Evolutionary conservation across 805 yeast genomes (phyloP).

Genomic region (Hanseniaspora hatyaiensis): DNA sequence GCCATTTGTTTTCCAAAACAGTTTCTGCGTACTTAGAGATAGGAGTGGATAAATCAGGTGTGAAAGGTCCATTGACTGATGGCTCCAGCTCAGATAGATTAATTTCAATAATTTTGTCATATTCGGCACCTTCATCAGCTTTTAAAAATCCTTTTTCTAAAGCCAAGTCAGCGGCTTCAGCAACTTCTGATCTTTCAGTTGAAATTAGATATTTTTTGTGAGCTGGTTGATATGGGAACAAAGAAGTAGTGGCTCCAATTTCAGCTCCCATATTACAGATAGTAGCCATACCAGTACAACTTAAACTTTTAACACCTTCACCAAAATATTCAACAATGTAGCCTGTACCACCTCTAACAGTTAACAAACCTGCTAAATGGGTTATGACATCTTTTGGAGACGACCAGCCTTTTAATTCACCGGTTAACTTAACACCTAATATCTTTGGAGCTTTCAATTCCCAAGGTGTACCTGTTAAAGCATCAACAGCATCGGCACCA

Average conservation of each 20-base stretch:
- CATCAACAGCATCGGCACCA: conserved; percentile 99
- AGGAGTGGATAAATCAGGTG: conserved; percentile 94
- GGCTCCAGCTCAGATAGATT: conserved; percentile 83
- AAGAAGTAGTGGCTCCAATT: conserved; percentile 96
- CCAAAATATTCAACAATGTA: conserved; percentile 93
- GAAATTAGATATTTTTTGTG: conserved; percentile 69
- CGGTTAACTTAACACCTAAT: conserved; percentile 87
- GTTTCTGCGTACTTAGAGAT: conserved; percentile 67
- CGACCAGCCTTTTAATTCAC: conserved; percentile 83
- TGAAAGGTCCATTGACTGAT: conserved; percentile 93
- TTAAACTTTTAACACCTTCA: conserved; percentile 75
- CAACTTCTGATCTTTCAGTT: conserved; percentile 73
- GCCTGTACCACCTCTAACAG: conserved; percentile 98
- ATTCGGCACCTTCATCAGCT: conserved; percentile 82
- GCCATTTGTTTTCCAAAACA: conserved; percentile 72
- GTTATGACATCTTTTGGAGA: conserved; percentile 96
- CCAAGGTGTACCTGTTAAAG: conserved; percentile 94
- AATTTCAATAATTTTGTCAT: conserved; percentile 85
- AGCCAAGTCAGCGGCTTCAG: conserved; percentile 63
- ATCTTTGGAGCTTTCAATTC: conserved; percentile 95
- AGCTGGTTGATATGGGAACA: conserved; percentile 85
- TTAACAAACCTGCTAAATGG: conserved; percentile 77
- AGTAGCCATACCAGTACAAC: conserved; percentile 99
- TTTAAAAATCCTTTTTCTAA: conserved; percentile 47
- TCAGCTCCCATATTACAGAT: conserved; percentile 99